Conservation (phyloP, 148 eudicot genomes). For the Pouteria glomerata region DNA sequence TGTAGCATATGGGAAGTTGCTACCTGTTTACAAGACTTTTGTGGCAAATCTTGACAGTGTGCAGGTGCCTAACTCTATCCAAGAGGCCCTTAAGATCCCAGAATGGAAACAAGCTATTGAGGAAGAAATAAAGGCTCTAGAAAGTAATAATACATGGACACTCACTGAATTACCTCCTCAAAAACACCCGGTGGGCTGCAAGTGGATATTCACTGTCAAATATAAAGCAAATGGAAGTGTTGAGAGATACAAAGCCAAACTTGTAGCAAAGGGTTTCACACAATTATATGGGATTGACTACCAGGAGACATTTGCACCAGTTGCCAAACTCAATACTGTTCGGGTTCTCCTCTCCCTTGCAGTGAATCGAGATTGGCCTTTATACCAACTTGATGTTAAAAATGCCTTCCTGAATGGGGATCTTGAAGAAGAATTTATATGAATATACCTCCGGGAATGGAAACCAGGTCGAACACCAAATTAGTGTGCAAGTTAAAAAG, state of each 20-base stretch:
- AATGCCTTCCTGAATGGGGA: constrained; percentile 8
- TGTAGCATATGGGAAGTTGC: too few species aligned
- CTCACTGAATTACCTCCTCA: not conserved
- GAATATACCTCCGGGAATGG: not conserved
- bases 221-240: constrained; percentile 1
- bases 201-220: constrained; percentile 7
- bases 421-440: constrained; percentile 10
- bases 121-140: not conserved
- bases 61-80: not conserved
- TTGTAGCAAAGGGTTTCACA: not conserved
- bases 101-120: not conserved
- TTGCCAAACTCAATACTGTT: not conserved
- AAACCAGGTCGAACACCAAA: not conserved
- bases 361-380: not conserved
- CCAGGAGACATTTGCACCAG: not conserved
- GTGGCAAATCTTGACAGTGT: not conserved
- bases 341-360: not conserved
- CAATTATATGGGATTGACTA: not conserved
- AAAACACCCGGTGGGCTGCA: not conserved
- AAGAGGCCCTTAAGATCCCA: not conserved
- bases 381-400: constrained; percentile 1
- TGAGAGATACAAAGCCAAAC: not conserved
- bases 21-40: too few species aligned
- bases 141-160: not conserved
- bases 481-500: not conserved